Conservation (phyloP, 352 stramenopile genomes). For the Hyaloperonospora arabidopsidis region DNA sequence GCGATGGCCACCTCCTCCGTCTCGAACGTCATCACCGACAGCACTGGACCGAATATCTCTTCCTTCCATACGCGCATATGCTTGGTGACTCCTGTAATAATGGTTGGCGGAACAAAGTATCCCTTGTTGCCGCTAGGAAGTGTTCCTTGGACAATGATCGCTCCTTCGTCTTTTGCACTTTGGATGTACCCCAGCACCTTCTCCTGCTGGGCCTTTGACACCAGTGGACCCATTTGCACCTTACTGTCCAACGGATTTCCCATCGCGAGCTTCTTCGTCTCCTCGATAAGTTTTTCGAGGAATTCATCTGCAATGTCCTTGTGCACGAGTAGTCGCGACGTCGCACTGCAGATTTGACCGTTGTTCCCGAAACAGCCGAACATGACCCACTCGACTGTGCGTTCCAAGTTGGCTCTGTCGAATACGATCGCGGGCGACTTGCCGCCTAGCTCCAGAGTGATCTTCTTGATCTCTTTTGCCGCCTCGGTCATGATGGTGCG, state of each 20-base stretch:
- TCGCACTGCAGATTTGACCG: constrained; percentile 74
- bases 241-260: constrained; percentile 45
- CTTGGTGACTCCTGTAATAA: constrained; percentile 58
- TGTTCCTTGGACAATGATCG: constrained; percentile 30
- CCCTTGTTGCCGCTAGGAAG: constrained; percentile 23
- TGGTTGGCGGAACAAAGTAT: constrained; percentile 69
- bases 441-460: constrained; percentile 47
- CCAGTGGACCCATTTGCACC: constrained; percentile 69
- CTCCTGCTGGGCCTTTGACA: constrained; percentile 61
- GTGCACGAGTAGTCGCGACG: constrained; percentile 69
- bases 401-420: constrained; percentile 51
- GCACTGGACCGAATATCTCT: constrained; percentile 88
- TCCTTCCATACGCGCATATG: constrained; percentile 73
- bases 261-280: constrained; percentile 53
- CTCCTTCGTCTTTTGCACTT: constrained; percentile 41
- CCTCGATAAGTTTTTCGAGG: constrained; percentile 33
- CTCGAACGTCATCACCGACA: constrained; percentile 81
- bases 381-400: constrained; percentile 76
- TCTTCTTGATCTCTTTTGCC: constrained; percentile 25
- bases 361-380: constrained; percentile 43
- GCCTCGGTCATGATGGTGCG: constrained; percentile 18
- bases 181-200: constrained; percentile 67
- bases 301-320: constrained; percentile 63
- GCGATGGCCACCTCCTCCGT: constrained; percentile 75
- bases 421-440: constrained; percentile 88